Evolutionary conservation across 805 yeast species (phyloP), one percentile per base, ranked within the genome.

Genomic region (Candida namnaoensis): DNA sequence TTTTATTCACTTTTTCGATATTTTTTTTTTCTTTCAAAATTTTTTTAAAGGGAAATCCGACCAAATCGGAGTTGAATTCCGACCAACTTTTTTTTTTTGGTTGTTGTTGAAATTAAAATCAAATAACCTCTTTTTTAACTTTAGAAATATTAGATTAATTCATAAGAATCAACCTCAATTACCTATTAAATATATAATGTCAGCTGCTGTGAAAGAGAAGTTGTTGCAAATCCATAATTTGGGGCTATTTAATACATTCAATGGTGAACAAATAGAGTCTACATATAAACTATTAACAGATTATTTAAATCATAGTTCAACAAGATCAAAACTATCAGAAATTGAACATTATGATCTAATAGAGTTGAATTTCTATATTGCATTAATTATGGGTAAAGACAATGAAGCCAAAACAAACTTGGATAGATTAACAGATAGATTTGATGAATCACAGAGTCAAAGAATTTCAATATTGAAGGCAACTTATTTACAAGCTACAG

Each of bases 311-410:
- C 30, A 42, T 7, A 47, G 52, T 7, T 61, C 55, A 19, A 19
- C 19, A 19, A 19, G 19, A 23, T 43, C 53, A 10, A 39, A 50
- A 2, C 36, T 65, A 6, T 44, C 58, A 3, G 61, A 66, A 9
- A 52, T 59, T 3, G 69, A 76, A n/a, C 60, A 72, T 40, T 80
- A 72, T 56, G 68, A 74, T 7, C 58, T 90, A 28, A 66, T 80
- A 48, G 95, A 87, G 57, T 71, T 87, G 52, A 79, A 83, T 40
- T 86, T 87, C 58, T 77, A 76, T 52, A 66, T 88, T 14, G 64
- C 80, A 5, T 59, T 90, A 33, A 58, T 72, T 42, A 65, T 82
- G n/a, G 68, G 75, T 39, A 72, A 78, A 43, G 95, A 87, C 54
- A 61, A 68, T 3, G 88, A 80, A 47, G 96, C 96, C 10, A 76